Evolutionary conservation across 179 eudicot genomes (phyloP).

Genomic region (Nepenthes alata): DNA sequence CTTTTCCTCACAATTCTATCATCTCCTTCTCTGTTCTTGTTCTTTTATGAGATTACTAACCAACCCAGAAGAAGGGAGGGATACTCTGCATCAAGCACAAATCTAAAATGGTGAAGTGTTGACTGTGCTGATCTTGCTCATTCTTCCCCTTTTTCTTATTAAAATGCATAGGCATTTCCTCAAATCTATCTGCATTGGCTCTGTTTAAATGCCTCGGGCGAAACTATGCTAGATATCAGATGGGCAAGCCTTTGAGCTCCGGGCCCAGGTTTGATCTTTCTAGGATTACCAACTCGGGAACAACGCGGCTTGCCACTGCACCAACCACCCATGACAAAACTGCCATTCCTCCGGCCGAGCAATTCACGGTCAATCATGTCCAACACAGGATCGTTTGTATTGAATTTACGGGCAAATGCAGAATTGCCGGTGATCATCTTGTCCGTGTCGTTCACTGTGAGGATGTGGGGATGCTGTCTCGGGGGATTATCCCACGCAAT

Average conservation of each 20-base stretch:
- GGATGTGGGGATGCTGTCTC: conserved; percentile 39
- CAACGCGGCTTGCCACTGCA: conserved; percentile 30
- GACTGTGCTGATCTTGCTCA: too few species aligned
- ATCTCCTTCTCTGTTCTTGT: too few species aligned
- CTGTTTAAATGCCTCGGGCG: conserved; percentile 10
- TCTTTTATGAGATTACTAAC: too few species aligned
- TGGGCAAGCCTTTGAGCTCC: conserved; percentile 32
- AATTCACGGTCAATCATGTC: conserved; percentile 32
- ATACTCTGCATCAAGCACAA: too few species aligned
- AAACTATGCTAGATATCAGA: conserved; percentile 22
- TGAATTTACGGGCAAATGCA: conserved; percentile 45
- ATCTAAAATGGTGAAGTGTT: too few species aligned
- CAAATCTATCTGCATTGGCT: conserved; percentile 26
- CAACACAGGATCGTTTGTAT: conserved; percentile 20
- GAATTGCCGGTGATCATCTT: conserved; percentile 32
- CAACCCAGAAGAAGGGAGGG: too few species aligned
- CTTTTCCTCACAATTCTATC: too few species aligned
- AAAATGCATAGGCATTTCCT: background rate
- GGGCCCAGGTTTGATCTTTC: conserved; percentile 26
- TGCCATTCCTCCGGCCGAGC: conserved; percentile 25
- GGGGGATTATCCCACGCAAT: conserved; percentile 53
- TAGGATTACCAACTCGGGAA: conserved; percentile 28
- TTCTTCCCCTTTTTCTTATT: too few species aligned
- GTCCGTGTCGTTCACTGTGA: conserved; percentile 22
- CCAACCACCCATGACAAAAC: conserved; percentile 49